phyloP scores from a whole-genome alignment of 352 stramenopile species.

The Globisporangium spiculum region DNA sequence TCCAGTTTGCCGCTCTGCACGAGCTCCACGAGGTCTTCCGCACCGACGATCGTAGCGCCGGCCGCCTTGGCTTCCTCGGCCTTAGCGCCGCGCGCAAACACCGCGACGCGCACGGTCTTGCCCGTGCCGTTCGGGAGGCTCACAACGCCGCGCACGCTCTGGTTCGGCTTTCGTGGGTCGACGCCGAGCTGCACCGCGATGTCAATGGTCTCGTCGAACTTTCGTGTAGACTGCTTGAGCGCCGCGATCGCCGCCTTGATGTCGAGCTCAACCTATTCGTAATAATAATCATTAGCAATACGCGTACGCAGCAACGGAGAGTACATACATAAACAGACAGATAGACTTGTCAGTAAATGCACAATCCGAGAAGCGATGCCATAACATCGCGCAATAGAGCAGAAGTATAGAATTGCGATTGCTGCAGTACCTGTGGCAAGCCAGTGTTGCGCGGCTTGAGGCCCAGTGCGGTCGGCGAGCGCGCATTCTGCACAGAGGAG shows the following conservation, averaged over 20 bases:
- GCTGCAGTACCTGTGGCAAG: conserved; percentile 39
- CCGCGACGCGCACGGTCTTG: conserved; percentile 85
- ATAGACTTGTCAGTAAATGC: not conserved
- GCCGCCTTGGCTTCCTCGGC: conserved; percentile 88
- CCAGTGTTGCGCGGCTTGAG: conserved; percentile 58
- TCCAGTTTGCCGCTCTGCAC: conserved; percentile 89
- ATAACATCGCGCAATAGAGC: not conserved
- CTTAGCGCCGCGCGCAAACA: conserved; percentile 89
- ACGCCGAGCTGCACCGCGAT: conserved; percentile 83
- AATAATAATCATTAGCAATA: not conserved
- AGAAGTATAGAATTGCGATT: not conserved
- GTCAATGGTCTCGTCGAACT: conserved; percentile 88
- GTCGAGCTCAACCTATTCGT: conserved; percentile 46
- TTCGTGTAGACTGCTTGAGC: conserved; percentile 66
- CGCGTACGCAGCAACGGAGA: not conserved
- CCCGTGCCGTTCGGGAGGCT: conserved; percentile 85
- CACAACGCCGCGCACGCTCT: conserved; percentile 85
- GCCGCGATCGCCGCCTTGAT: conserved; percentile 50
- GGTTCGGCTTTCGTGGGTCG: conserved; percentile 86
- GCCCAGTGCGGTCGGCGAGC: conserved; percentile 64
- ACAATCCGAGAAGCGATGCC: not conserved
- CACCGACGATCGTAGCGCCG: conserved; percentile 87
- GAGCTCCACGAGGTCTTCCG: conserved; percentile 87
- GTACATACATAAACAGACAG: not conserved
- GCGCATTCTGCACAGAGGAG: conserved; percentile 18